A percentile compares a stretch with the other conserved stretches of the same genome.
Conservation (phyloP, 2,329 filamentous ascomycete species). For the Dactylellina leptospora region DNA sequence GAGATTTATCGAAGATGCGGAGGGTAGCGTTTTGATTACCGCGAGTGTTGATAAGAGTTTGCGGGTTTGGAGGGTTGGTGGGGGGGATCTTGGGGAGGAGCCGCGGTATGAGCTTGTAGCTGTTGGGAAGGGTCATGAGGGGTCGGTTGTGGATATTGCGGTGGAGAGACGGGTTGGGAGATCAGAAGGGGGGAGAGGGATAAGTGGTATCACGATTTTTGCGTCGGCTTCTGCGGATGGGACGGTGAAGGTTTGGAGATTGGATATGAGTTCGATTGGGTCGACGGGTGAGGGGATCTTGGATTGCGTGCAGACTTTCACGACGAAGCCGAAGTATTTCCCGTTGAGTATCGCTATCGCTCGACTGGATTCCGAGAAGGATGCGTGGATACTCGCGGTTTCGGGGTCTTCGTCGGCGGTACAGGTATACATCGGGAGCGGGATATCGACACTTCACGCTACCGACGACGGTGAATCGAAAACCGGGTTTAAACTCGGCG, state of each 20-base stretch:
- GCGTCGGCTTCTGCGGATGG: conserved; percentile 72
- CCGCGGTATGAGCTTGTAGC: conserved; percentile 31
- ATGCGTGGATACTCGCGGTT: conserved; percentile 76
- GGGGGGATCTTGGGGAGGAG: conserved; percentile 1
- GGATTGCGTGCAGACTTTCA: conserved; percentile 74
- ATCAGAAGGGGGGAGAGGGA: not conserved
- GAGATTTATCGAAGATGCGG: conserved; percentile 72
- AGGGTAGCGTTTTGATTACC: conserved; percentile 72
- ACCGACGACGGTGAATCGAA: conserved; percentile 58
- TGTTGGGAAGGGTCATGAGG: conserved; percentile 21
- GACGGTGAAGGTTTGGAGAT: conserved; percentile 73
- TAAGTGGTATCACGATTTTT: conserved; percentile 58
- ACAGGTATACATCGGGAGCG: conserved; percentile 70
- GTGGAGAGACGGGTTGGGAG: conserved; percentile 25
- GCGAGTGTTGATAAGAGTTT: conserved; percentile 81
- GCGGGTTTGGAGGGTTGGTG: conserved; percentile 61
- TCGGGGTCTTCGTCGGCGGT: conserved; percentile 84
- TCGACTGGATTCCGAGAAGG: conserved; percentile 61
- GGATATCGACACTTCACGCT: conserved; percentile 63
- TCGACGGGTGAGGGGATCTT: conserved; percentile 56
- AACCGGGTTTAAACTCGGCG: conserved; percentile 72
- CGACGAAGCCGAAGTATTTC: conserved; percentile 79
- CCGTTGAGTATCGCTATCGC: conserved; percentile 79
- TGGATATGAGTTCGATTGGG: conserved; percentile 61
- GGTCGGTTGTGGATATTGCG: conserved; percentile 45